Conservation (phyloP, 768 basidiomycete species). For the Trametes cubensis region DNA sequence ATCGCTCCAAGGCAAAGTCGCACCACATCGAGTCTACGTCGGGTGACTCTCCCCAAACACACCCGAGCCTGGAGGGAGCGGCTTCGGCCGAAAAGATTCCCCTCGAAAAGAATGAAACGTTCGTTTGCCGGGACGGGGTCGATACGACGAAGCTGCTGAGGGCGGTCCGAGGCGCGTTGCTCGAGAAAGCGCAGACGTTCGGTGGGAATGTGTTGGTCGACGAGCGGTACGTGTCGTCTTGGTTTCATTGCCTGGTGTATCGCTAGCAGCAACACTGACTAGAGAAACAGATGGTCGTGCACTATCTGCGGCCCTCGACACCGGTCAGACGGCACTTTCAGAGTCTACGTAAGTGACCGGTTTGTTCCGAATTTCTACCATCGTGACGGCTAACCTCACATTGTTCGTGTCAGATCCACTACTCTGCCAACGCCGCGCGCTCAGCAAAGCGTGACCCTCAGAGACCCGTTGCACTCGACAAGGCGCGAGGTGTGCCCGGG, state of each 20-base stretch:
- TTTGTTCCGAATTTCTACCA: background rate
- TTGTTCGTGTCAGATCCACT: constrained; percentile 51
- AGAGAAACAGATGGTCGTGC: constrained; percentile 58
- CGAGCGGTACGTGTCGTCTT: constrained; percentile 59
- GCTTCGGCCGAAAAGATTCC: constrained; percentile 37
- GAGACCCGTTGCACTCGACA: constrained; percentile 63
- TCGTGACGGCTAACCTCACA: background rate
- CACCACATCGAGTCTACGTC: constrained; percentile 42
- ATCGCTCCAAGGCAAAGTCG: constrained; percentile 23
- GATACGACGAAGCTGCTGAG: constrained; percentile 60
- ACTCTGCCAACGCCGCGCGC: constrained; percentile 60
- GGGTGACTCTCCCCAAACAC: constrained; percentile 41
- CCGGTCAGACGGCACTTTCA: constrained; percentile 52
- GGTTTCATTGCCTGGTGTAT: constrained; percentile 5
- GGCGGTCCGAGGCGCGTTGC: constrained; percentile 51
- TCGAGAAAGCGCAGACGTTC: constrained; percentile 50
- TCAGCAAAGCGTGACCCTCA: constrained; percentile 57
- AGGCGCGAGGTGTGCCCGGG: constrained; percentile 64
- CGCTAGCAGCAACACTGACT: background rate
- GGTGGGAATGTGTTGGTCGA: constrained; percentile 68
- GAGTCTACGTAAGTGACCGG: constrained; percentile 55
- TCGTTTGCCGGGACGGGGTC: constrained; percentile 63
- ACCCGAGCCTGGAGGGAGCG: constrained; percentile 36
- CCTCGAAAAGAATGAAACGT: constrained; percentile 46
- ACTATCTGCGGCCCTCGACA: constrained; percentile 58